Evolutionary conservation across 345 rosid genomes (phyloP), one percentile per base, ranked within the genome.

Genomic region (Populus davidiana): DNA sequence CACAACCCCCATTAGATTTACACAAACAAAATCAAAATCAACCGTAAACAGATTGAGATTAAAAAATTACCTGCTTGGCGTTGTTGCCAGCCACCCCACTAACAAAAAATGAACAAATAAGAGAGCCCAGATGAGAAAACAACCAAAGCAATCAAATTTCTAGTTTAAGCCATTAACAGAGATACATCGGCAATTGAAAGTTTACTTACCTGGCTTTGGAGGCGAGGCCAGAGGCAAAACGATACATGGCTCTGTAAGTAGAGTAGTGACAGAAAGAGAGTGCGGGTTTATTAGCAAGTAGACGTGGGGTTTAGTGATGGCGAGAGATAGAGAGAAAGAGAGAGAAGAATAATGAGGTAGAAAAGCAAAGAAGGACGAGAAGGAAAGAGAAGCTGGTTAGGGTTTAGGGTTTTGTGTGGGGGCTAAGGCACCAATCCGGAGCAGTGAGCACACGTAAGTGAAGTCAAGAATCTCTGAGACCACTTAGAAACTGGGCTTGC

Each of bases 401-500:
- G 77, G 77, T 65, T 75, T 75, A 75, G 77, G 77, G 73, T 76
- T 67, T 76, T 68, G 79, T 56, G 56, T 67, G 78, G 78, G 78
- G 72, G 73, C 52, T 52, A 69, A 76, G 73, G 72, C 67, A 67
- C 33, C 38, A 3, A 67, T 20, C 47, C 67, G 39, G 25, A 47
- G n/a, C 33, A 31, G 3, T 31, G 33, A 31, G 33, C 4, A 59
- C 68, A 7, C 9, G 63, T 62, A 7, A 16, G 5, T 38, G 11
- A 17, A 6, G 10, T 23, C 39, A 38, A 38, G 39, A 38, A 38
- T 38, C 39, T 38, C 39, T 38, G 39, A 38, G 47, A 43, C 47
- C 47, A 47, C 52, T 47, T 3, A 14, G 14, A 11, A 61, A 33
- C 20, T 67, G 70, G 70, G 70, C 70, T 67, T 21, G 4, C 25